These are phyloP conservation scores for Ophiobolus disseminans DNA, from an alignment of 2,329 filamentous ascomycete genomes.

Conservation along the genomic window DNA sequence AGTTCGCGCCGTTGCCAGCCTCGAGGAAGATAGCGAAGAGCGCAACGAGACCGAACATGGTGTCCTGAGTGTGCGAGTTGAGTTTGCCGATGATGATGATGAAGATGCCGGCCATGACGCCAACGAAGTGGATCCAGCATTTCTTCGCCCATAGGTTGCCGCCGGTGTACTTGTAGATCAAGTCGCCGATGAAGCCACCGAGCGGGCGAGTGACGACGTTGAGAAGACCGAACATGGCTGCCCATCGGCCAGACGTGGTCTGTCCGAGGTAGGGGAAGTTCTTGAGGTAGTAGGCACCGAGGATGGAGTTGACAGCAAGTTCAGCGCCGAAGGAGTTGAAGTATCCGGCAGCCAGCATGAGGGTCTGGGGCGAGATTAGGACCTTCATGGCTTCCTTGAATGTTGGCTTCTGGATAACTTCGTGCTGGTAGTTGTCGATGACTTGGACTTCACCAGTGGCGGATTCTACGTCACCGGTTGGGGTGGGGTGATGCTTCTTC, in stretches of 20 bases:
- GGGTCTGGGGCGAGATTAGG: conserved; percentile 65
- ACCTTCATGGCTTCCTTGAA: conserved; percentile 67
- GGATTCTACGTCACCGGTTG: conserved; percentile 52
- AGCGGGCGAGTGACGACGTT: conserved; percentile 72
- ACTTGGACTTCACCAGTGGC: conserved; percentile 60
- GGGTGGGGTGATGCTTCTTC: conserved; percentile 35
- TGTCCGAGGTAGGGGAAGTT: conserved; percentile 64
- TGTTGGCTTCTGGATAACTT: conserved; percentile 68
- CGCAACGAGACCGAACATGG: conserved; percentile 78
- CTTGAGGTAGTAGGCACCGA: conserved; percentile 65
- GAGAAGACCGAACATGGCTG: conserved; percentile 77
- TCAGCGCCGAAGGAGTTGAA: conserved; percentile 68
- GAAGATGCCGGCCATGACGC: conserved; percentile 64
- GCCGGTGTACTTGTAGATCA: conserved; percentile 59
- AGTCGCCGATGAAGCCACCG: conserved; percentile 67
- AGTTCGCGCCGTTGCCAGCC: conserved; percentile 85
- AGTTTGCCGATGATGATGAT: conserved; percentile 68
- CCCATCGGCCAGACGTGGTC: conserved; percentile 65
- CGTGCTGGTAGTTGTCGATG: conserved; percentile 63
- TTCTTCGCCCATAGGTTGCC: conserved; percentile 69
- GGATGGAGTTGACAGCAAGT: conserved; percentile 66
- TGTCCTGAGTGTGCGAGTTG: conserved; percentile 66
- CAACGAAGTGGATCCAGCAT: conserved; percentile 63
- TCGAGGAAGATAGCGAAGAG: conserved; percentile 83
- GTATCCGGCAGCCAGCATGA: conserved; percentile 62